Evolutionary conservation across 2,329 filamentous ascomycete species (phyloP).

Genomic region (Phialophora expanda): DNA sequence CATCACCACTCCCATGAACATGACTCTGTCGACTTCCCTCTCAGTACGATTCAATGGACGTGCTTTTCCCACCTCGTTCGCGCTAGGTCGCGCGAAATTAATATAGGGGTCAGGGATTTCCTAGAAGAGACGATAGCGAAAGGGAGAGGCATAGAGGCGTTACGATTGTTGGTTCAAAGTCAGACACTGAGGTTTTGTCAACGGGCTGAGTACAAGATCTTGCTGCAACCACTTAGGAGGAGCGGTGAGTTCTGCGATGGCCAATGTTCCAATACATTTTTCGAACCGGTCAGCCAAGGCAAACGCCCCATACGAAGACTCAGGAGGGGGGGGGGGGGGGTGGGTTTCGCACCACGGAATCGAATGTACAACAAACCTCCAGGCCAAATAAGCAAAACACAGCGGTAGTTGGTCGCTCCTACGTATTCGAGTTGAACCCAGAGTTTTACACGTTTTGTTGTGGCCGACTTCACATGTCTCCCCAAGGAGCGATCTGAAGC

Average conservation of each 20-base stretch:
- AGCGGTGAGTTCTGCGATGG: too few relatives aligned
- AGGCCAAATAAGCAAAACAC: neutral
- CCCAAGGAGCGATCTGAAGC: too few relatives aligned
- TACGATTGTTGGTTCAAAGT: neutral
- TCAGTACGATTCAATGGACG: neutral
- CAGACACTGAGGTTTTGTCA: neutral
- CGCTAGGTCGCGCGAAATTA: neutral
- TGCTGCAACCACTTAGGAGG: too few relatives aligned
- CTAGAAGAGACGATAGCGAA: neutral
- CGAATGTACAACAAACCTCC: neutral
- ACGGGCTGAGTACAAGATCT: neutral
- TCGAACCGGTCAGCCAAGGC: too few relatives aligned
- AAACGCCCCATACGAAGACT: neutral
- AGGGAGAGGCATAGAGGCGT: neutral
- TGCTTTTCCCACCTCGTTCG: neutral
- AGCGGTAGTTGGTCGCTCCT: neutral
- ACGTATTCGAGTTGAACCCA: too few relatives aligned
- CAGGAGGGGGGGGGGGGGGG: too few relatives aligned
- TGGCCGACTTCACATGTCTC: too few relatives aligned
- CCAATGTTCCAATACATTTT: too few relatives aligned
- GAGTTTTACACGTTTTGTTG: too few relatives aligned
- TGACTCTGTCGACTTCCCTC: neutral
- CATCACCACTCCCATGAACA: slow-evolving; percentile 16
- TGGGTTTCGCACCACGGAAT: neutral
- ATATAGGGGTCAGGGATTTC: neutral